Evolutionary conservation across 768 basidiomycete genomes (phyloP).

Genomic region (Mycena crocata): DNA sequence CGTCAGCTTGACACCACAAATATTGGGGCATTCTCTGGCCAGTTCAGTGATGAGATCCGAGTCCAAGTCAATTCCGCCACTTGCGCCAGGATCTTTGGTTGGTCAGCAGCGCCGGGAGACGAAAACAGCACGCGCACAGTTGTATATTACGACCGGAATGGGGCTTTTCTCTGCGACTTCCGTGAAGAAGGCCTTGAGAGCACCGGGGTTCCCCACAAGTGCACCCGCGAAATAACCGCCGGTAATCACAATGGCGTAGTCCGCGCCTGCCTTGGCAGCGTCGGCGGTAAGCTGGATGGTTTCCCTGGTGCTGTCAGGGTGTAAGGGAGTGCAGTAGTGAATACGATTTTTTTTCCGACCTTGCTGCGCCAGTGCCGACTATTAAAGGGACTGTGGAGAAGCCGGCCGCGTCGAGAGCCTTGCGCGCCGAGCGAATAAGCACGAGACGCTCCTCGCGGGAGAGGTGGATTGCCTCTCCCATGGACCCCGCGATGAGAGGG

Average conservation of each 20-base stretch:
- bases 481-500: constrained; percentile 82
- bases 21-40: constrained; percentile 79
- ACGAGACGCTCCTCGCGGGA: constrained; percentile 73
- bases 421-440: constrained; percentile 75
- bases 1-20: constrained; percentile 92
- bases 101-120: constrained; percentile 24
- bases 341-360: constrained; percentile 9
- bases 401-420: constrained; percentile 76
- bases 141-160: constrained; percentile 90
- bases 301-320: constrained; percentile 73
- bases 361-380: constrained; percentile 82
- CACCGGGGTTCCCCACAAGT: constrained; percentile 67
- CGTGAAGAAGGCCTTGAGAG: constrained; percentile 82
- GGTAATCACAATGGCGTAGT: constrained; percentile 86
- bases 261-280: constrained; percentile 88
- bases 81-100: constrained; percentile 80
- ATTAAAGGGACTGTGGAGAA: constrained; percentile 73
- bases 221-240: constrained; percentile 90
- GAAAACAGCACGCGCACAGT: constrained; percentile 65
- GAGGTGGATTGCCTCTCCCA: constrained; percentile 87
- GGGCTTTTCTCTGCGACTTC: constrained; percentile 85
- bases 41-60: constrained; percentile 89
- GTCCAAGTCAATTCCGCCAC: constrained; percentile 91
- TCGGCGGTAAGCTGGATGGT: constrained; percentile 80
- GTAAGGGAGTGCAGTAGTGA: constrained; percentile 2